A percentile compares a stretch with the other conserved stretches of the same genome.
Evolutionary conservation across 345 rosid genomes (phyloP).

Genomic region (Rhodamnia rubescens): DNA sequence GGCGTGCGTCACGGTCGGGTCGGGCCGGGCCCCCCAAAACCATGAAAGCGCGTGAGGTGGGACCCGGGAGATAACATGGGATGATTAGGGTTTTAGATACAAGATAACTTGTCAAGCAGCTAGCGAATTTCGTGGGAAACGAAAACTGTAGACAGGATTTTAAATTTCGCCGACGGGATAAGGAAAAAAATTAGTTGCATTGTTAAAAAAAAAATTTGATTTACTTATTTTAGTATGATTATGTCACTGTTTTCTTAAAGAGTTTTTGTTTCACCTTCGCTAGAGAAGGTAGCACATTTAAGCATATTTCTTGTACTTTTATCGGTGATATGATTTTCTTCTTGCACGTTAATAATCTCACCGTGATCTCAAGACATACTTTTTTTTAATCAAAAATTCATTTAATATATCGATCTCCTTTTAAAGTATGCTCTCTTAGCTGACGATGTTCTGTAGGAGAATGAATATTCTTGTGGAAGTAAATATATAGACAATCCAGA

Average conservation of each 20-base stretch:
- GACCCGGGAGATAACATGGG: conserved; percentile 21
- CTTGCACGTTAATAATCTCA: no score
- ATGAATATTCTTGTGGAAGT: neutral
- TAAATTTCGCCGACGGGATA: neutral
- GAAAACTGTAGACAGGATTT: neutral
- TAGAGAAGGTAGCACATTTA: no score
- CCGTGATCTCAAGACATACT: no score
- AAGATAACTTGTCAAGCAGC: neutral
- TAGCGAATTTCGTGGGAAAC: neutral
- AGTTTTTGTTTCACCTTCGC: no score
- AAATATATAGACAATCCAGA: neutral
- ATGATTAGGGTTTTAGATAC: neutral
- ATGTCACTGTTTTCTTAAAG: no score
- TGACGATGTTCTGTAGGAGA: no score
- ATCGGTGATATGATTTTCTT: no score
- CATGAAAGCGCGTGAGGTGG: conserved; percentile 27
- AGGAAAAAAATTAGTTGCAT: no score
- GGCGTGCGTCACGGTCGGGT: neutral
- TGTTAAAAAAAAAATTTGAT: neutral
- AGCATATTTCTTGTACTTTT: no score
- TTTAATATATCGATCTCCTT: no score
- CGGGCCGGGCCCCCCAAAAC: neutral
- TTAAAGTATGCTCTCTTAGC: no score
- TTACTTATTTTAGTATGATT: neutral
- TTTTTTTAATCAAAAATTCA: no score